phyloP scores from a whole-genome alignment of 176 grass and related monocot genomes.

The Zoysia japonica region DNA sequence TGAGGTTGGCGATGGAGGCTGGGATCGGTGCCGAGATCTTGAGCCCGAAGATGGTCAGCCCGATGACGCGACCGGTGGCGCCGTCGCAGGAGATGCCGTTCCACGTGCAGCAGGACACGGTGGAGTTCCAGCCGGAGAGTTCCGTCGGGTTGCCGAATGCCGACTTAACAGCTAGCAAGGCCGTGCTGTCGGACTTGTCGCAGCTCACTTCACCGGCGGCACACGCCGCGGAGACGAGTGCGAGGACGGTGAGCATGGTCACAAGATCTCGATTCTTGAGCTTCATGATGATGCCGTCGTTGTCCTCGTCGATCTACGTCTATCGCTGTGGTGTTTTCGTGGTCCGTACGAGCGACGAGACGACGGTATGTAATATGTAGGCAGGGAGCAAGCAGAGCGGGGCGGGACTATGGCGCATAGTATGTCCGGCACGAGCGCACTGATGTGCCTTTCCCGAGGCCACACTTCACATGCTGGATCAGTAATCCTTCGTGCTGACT shows the following conservation, averaged over 20 bases:
- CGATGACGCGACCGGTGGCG: slow-evolving; percentile 45
- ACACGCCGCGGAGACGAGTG: slow-evolving; percentile 1
- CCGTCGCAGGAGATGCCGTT: slow-evolving; percentile 47
- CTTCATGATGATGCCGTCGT: neutral
- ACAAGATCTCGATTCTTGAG: neutral
- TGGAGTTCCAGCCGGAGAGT: slow-evolving; percentile 55
- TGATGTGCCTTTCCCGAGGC: neutral
- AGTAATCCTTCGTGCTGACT: no score
- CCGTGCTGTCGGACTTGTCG: slow-evolving; percentile 47
- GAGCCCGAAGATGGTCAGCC: slow-evolving; percentile 39
- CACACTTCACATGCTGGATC: neutral
- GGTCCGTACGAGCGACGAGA: neutral
- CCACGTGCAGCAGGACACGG: slow-evolving; percentile 47
- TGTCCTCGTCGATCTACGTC: neutral
- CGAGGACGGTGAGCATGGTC: neutral
- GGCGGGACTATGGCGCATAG: neutral
- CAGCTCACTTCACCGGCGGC: slow-evolving; percentile 12
- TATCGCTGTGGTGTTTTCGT: neutral
- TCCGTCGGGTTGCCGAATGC: slow-evolving; percentile 34
- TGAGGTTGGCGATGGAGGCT: slow-evolving; percentile 48
- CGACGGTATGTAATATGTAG: neutral
- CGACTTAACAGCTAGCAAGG: slow-evolving; percentile 43
- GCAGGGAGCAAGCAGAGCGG: neutral
- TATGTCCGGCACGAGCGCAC: neutral
- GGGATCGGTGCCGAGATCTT: slow-evolving; percentile 50